Conservation (phyloP, 2,329 filamentous ascomycete genomes). For the Dendrostoma leiphaemia region DNA sequence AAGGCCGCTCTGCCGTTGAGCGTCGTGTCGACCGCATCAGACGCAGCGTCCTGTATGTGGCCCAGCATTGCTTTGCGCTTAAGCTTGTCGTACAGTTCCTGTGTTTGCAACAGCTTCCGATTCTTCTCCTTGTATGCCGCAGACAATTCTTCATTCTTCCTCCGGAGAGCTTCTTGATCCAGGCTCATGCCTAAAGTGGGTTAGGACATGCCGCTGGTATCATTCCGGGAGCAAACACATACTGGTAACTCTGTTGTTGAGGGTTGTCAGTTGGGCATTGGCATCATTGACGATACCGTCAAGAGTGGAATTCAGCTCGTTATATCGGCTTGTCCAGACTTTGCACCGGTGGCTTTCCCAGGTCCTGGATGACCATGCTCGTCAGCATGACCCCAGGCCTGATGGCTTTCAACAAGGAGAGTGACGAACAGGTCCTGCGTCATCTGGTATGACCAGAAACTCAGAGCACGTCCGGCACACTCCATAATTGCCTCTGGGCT, state of each 20-base stretch:
- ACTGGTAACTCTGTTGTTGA: slow-evolving; percentile 67
- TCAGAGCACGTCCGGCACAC: slow-evolving; percentile 74
- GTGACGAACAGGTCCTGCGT: slow-evolving; percentile 74
- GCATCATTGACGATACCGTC: slow-evolving; percentile 74
- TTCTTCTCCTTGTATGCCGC: slow-evolving; percentile 68
- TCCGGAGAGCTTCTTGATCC: slow-evolving; percentile 62
- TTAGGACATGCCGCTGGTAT: slow-evolving; percentile 8
- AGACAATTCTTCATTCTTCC: slow-evolving; percentile 70
- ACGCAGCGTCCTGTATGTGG: slow-evolving; percentile 54
- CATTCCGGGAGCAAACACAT: slow-evolving; percentile 20
- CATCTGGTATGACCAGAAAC: slow-evolving; percentile 85
- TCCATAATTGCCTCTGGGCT: slow-evolving; percentile 83
- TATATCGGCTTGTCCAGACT: slow-evolving; percentile 70
- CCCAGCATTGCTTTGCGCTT: slow-evolving; percentile 54
- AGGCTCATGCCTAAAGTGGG: slow-evolving; percentile 47
- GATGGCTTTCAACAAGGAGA: slow-evolving; percentile 19
- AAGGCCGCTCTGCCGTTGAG: slow-evolving; percentile 29
- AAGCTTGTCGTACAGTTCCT: slow-evolving; percentile 62
- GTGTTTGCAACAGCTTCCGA: slow-evolving; percentile 65
- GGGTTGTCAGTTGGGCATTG: slow-evolving; percentile 65
- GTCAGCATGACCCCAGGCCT: slow-evolving; percentile 10
- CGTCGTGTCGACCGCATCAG: slow-evolving; percentile 44
- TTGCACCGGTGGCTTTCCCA: slow-evolving; percentile 77
- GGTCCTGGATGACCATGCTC: slow-evolving; percentile 43
- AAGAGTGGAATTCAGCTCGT: slow-evolving; percentile 60